Evolutionary conservation across 345 rosid genomes (phyloP).

Genomic region (Citrus sinensis): DVS_A1.0 CM039163.1:52197501-52198000

Average conservation of each 20-base stretch:
- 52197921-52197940: slow-evolving; percentile 97
- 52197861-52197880: slow-evolving; percentile 92
- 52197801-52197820: neutral
- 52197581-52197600: no score
- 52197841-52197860: slow-evolving; percentile 80
- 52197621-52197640: neutral
- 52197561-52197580: neutral
- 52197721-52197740: neutral
- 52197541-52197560: neutral
- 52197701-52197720: neutral
- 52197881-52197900: slow-evolving; percentile 98
- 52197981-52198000: slow-evolving; percentile 85
- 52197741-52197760: neutral
- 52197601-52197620: no score
- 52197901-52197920: slow-evolving; percentile 91
- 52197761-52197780: neutral
- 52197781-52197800: no score
- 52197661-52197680: neutral
- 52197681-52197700: neutral
- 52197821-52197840: slow-evolving; percentile 26
- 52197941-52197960: slow-evolving; percentile 97
- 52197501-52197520: slow-evolving; percentile 53
- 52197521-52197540: slow-evolving; percentile 56
- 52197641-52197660: neutral
- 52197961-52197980: slow-evolving; percentile 90